These are phyloP conservation scores for Rosa chinensis DNA, from an alignment of 306 rosid species.

Conservation along the genomic window DNA sequence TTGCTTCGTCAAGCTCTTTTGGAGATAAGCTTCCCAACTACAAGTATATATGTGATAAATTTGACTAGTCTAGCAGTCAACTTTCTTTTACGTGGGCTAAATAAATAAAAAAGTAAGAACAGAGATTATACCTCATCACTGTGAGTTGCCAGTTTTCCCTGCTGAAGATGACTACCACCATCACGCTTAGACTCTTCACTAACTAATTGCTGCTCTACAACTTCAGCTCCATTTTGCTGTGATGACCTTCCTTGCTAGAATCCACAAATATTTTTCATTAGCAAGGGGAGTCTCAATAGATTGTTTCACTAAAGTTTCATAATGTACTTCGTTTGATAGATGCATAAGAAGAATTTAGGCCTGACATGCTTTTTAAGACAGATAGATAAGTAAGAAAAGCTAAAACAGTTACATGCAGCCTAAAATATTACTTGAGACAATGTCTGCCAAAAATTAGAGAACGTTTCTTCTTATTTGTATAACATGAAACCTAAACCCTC, in stretches of 20 bases:
- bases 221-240: conserved; percentile 30
- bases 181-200: conserved; percentile 21
- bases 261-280: conserved; percentile 10
- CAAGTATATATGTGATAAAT: conserved; percentile 16
- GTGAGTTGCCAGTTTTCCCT: conserved; percentile 20
- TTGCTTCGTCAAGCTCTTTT: conserved; percentile 70
- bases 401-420: background rate
- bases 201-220: conserved; percentile 30
- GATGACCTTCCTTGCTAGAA: conserved; percentile 42
- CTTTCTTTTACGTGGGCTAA: conserved; percentile 10
- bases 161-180: conserved; percentile 34
- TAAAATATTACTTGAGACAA: background rate
- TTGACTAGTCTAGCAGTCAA: background rate
- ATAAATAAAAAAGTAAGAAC: conserved; percentile 11
- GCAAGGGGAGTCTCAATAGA: conserved; percentile 4
- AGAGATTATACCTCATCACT: conserved; percentile 43
- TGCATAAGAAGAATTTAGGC: background rate
- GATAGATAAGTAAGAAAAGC: background rate
- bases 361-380: background rate
- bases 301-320: background rate
- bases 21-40: conserved; percentile 72
- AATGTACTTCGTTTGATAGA: background rate
- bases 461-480: background rate
- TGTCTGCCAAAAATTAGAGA: background rate
- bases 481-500: background rate